Base-by-base conservation (phyloP, 257 asterid species). In the Rehmannia glutinosa region DNA sequence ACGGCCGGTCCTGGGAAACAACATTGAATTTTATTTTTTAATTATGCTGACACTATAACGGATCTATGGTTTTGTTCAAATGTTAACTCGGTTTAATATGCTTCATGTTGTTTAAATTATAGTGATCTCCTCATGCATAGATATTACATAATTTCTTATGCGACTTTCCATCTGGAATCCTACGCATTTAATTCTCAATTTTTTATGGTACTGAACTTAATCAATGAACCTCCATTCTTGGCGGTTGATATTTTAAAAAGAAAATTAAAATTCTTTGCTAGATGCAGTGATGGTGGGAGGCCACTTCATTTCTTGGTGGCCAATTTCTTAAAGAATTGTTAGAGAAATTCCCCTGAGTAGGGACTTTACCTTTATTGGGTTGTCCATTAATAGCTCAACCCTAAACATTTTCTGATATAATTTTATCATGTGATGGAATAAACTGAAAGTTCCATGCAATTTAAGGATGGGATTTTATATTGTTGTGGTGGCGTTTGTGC, bases 1-100 rank as follows among this genome's bases (percentile, higher is more conserved):
- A 42, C 17, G 25, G 65, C 70, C 55, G 28, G 45, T 57, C 54
- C 64, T 36, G 58, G 33, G 55, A 67, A 56, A 64, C 20, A 46
- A 13, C 38, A 16, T 30, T 21, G 23, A 8, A 47, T 19, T n/a
- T 55, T 21, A 13, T 36, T 64, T 7, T 6, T 63, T 53, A 27
- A 2, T 20, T 30, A 33, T 64, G 4, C 43, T 11, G 35, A 41
- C 57, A 43, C 30, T 61, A 1, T 30, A 33, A 58, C 64, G 59
- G 46, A 45, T 54, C 38, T 23, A 27, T 20, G 46, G 46, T 64
- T 39, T 54, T 38, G 55, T 67, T 62, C 46, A 36, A 50, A 38
- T 30, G 13, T 56, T 43, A 69, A 38, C 36, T 58, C 50, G 52
- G 20, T 61, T 24, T 62, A 41, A 41, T 54, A 66, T 27, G 49